These are phyloP conservation scores for Chalciporus sp. DNA, from an alignment of 1,284 basidiomycete genomes.

Conservation along the genomic window DNA sequence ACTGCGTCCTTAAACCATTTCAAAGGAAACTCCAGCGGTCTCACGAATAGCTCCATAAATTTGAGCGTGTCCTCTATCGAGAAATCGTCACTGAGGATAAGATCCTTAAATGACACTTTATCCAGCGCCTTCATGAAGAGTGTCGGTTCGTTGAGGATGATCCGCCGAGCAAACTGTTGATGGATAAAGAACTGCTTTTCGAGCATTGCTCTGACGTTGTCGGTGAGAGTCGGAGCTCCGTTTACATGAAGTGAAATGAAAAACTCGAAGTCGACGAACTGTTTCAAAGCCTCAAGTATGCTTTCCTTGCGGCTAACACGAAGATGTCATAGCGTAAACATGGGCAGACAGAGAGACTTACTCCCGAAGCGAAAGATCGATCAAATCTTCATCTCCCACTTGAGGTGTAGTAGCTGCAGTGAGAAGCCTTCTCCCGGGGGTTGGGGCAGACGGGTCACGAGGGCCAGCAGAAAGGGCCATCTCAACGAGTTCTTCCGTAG, in stretches of 20 bases:
- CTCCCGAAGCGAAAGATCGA: conserved; percentile 24
- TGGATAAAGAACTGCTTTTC: conserved; percentile 1
- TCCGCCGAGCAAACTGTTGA: conserved; percentile 28
- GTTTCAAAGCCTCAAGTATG: not conserved
- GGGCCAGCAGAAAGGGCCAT: not conserved
- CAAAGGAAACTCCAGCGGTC: conserved; percentile 14
- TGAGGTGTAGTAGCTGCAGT: not conserved
- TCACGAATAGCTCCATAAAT: conserved; percentile 9
- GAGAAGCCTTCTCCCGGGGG: not conserved
- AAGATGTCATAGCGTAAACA: too few species aligned
- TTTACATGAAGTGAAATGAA: not conserved
- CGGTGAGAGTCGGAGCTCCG: too few species aligned
- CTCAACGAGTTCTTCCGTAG: conserved; percentile 15
- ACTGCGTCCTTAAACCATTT: conserved; percentile 35
- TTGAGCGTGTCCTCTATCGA: conserved; percentile 22
- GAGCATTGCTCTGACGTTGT: not conserved
- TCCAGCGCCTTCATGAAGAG: conserved; percentile 29
- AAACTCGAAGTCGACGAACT: conserved; percentile 4
- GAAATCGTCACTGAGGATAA: conserved; percentile 33
- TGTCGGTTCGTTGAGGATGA: conserved; percentile 31
- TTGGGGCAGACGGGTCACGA: not conserved
- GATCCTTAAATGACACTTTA: conserved; percentile 35
- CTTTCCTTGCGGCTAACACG: conserved; percentile 9
- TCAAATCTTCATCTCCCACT: conserved; percentile 29
- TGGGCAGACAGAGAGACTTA: conserved; percentile 8